These are phyloP conservation scores for Colletotrichum sp. DNA, from an alignment of 2,329 filamentous ascomycete genomes.

Conservation along the genomic window DNA sequence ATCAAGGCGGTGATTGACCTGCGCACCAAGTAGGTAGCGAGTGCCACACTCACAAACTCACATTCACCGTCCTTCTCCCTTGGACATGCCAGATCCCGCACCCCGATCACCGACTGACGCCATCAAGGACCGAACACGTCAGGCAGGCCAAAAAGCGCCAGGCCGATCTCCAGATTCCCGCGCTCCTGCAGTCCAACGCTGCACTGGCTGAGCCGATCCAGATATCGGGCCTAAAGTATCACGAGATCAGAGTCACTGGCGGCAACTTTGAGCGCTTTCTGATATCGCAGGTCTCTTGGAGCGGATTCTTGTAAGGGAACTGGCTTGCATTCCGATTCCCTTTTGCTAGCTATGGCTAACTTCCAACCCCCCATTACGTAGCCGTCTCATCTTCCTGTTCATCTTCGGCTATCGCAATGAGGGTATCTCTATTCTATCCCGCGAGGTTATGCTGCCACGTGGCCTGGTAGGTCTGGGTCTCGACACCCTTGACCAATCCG, in stretches of 20 bases:
- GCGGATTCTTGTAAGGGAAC: constrained; percentile 61
- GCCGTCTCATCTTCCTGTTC: constrained; percentile 68
- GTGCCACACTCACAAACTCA: background rate
- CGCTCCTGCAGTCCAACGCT: constrained; percentile 52
- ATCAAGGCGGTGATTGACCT: constrained; percentile 81
- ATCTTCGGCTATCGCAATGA: constrained; percentile 69
- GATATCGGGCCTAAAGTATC: constrained; percentile 68
- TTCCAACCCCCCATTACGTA: constrained; percentile 27
- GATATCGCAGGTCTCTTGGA: constrained; percentile 71
- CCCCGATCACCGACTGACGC: background rate
- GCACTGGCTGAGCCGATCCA: constrained; percentile 60
- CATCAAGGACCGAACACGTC: constrained; percentile 71
- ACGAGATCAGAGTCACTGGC: constrained; percentile 77
- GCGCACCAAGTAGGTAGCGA: constrained; percentile 67
- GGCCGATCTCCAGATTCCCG: constrained; percentile 47
- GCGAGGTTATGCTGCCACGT: constrained; percentile 73
- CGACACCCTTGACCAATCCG: constrained; percentile 73
- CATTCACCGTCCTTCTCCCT: background rate
- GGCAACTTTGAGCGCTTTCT: constrained; percentile 72
- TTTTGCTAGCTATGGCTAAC: background rate
- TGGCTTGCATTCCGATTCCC: background rate
- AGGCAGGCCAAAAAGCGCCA: constrained; percentile 69
- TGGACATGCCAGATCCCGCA: constrained; percentile 2
- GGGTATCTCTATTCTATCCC: constrained; percentile 73
- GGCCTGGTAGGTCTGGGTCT: constrained; percentile 75